Conservation (phyloP, 495 filamentous ascomycete species). For the Hypoxylon trugodes region DNA sequence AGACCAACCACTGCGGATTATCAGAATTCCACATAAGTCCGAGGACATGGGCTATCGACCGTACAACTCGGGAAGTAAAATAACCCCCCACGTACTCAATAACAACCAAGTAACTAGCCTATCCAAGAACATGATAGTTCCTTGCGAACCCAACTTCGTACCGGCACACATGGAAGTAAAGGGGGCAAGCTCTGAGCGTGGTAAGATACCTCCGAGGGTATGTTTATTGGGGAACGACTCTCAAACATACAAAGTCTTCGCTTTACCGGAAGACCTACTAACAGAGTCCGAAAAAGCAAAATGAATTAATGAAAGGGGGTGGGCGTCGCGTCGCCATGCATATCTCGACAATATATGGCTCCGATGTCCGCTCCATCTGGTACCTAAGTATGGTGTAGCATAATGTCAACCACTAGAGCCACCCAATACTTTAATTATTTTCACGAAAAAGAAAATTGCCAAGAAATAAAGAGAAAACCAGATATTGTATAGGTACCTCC, state of each 20-base stretch:
- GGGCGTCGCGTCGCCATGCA: not conserved
- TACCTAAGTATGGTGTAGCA: too few relatives aligned
- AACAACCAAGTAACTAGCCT: constrained; percentile 32
- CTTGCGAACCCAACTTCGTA: constrained; percentile 47
- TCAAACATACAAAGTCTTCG: constrained; percentile 53
- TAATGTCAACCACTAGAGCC: too few relatives aligned
- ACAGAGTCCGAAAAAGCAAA: not conserved
- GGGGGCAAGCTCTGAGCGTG: constrained; percentile 43
- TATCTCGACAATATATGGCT: too few relatives aligned
- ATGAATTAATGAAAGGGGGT: not conserved
- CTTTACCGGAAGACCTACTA: constrained; percentile 44
- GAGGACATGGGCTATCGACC: constrained; percentile 36
- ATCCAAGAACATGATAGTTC: constrained; percentile 38
- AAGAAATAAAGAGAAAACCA: too few relatives aligned
- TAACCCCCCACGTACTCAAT: constrained; percentile 36
- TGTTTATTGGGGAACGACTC: constrained; percentile 56
- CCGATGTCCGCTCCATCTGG: too few relatives aligned
- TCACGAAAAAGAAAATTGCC: too few relatives aligned
- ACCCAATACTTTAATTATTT: too few relatives aligned
- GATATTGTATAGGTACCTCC: too few relatives aligned
- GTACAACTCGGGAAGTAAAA: constrained; percentile 24
- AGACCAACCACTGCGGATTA: constrained; percentile 37
- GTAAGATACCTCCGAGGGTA: constrained; percentile 51
- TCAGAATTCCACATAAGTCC: constrained; percentile 42
- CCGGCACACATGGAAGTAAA: constrained; percentile 59